Percentiles rank a stretch among this genome's conserved stretches.
These are phyloP conservation scores for Zymoseptoria tritici DNA, from an alignment of 2,329 filamentous ascomycete genomes.

Conservation along the genomic window DNA sequence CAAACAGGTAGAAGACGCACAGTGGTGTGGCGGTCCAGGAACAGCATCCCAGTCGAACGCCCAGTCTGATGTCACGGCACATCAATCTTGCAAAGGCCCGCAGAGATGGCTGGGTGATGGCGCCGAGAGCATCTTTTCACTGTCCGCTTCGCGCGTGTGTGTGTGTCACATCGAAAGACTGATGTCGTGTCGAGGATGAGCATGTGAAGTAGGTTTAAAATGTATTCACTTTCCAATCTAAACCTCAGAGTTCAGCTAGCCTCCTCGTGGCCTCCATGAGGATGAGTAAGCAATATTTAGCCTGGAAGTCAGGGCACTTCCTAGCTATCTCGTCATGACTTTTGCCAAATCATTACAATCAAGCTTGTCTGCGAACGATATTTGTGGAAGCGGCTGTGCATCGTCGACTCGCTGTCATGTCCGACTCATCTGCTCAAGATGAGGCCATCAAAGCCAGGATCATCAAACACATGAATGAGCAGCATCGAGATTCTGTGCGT, in stretches of 20 bases:
- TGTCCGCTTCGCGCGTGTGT: too few species aligned
- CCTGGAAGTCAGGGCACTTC: not conserved
- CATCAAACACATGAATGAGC: conserved; percentile 78
- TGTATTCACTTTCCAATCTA: not conserved
- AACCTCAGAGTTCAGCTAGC: not conserved
- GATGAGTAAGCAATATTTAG: not conserved
- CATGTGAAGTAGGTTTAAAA: not conserved
- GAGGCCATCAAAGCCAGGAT: conserved; percentile 52
- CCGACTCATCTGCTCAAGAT: conserved; percentile 29
- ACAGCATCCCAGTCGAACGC: not conserved
- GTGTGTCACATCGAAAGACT: not conserved
- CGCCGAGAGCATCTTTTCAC: not conserved
- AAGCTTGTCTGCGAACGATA: not conserved
- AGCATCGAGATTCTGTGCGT: conserved; percentile 61
- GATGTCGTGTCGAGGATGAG: not conserved
- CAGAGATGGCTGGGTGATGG: not conserved
- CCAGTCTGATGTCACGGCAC: not conserved
- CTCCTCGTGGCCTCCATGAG: not conserved
- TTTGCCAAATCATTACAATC: not conserved
- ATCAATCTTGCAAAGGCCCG: not conserved
- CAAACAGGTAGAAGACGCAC: not conserved
- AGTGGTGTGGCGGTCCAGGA: not conserved
- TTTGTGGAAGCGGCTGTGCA: not conserved
- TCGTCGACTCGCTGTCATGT: conserved; percentile 11
- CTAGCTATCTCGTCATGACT: not conserved